Evolutionary conservation across 371 early-diverging fungal species (phyloP), one percentile per base, ranked within the genome.

Genomic region (Conidiobolus incongruus): DNA sequence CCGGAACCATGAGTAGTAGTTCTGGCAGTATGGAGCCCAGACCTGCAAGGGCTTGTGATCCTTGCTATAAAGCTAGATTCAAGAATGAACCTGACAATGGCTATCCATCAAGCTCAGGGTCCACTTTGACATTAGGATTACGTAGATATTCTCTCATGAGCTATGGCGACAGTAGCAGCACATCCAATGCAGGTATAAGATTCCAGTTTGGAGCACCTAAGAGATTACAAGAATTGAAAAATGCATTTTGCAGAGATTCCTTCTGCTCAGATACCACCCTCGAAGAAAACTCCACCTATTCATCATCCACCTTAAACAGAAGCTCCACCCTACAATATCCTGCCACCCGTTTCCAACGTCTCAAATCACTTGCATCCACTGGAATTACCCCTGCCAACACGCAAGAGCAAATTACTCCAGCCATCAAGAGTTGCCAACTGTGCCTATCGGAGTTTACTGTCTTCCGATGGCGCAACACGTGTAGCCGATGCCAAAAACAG

Each of bases 31-130:
- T 45, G n/a, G 50, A 53, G 11, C 45, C 43, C 38, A 30, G 47
- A 23, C 32, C 44, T 11, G 54, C 41, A n/a, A 37, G 54, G 15
- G 50, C 50, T 13, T 53, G 54, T 33, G 54, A 53, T 30, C 41
- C 42, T 12, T 53, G 54, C 32, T 50, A 47, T 34, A 33, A 45
- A 13, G 32, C 39, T 8, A 50, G 45, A 35, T 53, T 50, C 22
- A 46, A 48, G 35, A 49, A 45, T 23, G 19, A 34, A 17, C 16
- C 29, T 31, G 49, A 45, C 35, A 44, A 49, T 17, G 47, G 36
- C 23, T 4, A 39, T 17, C 39, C 44, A 26, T 34, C 44, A 16
- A 39, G 45, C 15, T 35, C 37, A 37, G 16, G 16, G 37, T 16
- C 37, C 19, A 22, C 16, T 37, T 20, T 37, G 32, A 11, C 21